A percentile compares a stretch with the other conserved stretches of the same genome.
Evolutionary conservation across 495 filamentous ascomycete genomes (phyloP).

Genomic region (Hapsidospora chrysogenum): DNA sequence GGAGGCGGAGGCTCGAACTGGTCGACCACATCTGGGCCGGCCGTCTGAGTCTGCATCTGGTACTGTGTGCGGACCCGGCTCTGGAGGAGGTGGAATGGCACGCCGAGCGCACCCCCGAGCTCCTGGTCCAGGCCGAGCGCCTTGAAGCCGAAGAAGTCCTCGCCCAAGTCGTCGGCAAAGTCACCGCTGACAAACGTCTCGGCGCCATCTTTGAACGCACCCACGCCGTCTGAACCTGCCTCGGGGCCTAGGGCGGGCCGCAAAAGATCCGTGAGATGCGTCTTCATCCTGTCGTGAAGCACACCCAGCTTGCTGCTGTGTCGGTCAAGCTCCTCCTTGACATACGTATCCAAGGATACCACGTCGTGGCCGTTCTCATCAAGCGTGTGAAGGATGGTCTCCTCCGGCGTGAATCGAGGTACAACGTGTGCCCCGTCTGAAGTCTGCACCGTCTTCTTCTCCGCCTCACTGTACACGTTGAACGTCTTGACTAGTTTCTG

Average conservation of each 20-base stretch:
- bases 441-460: constrained; percentile 35
- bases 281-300: constrained; percentile 86
- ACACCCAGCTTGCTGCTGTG: constrained; percentile 62
- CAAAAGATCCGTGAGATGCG: constrained; percentile 74
- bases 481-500: constrained; percentile 63
- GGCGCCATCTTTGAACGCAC: constrained; percentile 86
- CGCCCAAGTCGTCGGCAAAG: constrained; percentile 91
- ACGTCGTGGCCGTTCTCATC: constrained; percentile 66
- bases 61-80: constrained; percentile 71
- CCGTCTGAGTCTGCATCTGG: constrained; percentile 52
- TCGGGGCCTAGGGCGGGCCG: constrained; percentile 67
- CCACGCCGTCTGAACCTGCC: constrained; percentile 66
- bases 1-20: constrained; percentile 54
- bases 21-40: constrained; percentile 30
- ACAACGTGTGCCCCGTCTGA: constrained; percentile 36
- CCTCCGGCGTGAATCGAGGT: constrained; percentile 57
- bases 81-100: constrained; percentile 88
- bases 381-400: constrained; percentile 74
- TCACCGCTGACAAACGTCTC: constrained; percentile 95
- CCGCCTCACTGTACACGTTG: constrained; percentile 65
- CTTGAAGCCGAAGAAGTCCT: constrained; percentile 98
- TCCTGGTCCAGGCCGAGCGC: constrained; percentile 85
- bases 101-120: constrained; percentile 67
- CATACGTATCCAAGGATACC: constrained; percentile 70
- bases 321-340: constrained; percentile 88